phyloP scores from a whole-genome alignment of 2,329 filamentous ascomycete genomes.

The Aspergillus sp. region DNA sequence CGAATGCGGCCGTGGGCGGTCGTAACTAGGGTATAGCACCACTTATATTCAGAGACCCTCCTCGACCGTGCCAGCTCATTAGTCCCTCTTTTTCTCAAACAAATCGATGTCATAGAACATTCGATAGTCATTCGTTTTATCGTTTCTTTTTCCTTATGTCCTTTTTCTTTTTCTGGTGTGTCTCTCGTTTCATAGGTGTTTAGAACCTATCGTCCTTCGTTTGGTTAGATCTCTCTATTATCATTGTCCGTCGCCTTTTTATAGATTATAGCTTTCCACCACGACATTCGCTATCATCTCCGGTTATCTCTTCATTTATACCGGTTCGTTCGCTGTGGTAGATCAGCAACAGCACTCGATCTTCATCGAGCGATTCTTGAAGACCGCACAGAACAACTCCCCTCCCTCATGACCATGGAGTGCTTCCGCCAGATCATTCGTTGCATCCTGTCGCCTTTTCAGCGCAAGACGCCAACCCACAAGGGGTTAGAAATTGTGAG shows the following conservation, averaged over 20 bases:
- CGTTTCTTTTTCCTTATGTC: slow-evolving; percentile 1
- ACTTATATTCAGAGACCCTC: too few relatives aligned
- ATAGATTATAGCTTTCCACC: background rate
- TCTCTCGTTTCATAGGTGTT: slow-evolving; percentile 8
- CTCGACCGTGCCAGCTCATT: too few relatives aligned
- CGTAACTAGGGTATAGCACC: too few relatives aligned
- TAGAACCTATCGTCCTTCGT: slow-evolving; percentile 15
- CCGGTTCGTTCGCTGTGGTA: background rate
- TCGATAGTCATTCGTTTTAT: slow-evolving; percentile 12
- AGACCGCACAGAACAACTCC: too few relatives aligned
- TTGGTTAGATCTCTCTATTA: slow-evolving; percentile 6
- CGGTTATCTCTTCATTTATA: too few relatives aligned
- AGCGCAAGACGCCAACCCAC: slow-evolving; percentile 14
- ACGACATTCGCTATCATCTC: too few relatives aligned
- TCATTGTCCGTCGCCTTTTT: slow-evolving; percentile 6
- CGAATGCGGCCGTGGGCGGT: too few relatives aligned
- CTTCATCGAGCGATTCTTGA: too few relatives aligned
- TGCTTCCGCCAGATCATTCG: slow-evolving; percentile 30
- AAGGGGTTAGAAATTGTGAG: slow-evolving; percentile 31
- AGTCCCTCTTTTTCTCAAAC: too few relatives aligned
- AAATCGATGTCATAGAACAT: slow-evolving; percentile 20
- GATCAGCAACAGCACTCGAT: background rate
- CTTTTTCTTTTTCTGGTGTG: slow-evolving; percentile 6
- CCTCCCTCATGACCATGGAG: slow-evolving; percentile 13
- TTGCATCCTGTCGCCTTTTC: slow-evolving; percentile 27